Evolutionary conservation across 2,329 filamentous ascomycete genomes (phyloP), one percentile per base, ranked within the genome.

Genomic region (Volutella citrinella): DNA sequence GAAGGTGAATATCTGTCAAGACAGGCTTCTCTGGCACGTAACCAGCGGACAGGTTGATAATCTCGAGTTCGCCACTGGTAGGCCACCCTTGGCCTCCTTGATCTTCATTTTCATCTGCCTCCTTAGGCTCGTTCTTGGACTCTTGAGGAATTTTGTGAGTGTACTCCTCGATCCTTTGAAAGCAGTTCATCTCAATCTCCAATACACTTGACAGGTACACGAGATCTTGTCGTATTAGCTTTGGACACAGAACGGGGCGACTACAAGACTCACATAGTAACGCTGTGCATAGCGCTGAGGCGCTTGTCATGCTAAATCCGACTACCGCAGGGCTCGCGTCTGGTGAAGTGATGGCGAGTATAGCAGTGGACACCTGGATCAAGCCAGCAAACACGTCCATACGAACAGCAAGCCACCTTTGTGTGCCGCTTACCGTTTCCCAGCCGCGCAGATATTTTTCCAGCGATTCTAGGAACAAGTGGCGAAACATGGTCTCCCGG

Each of bases 231-330:
- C 6, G 11, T 13, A 17, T 27, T 13, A 30, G 21, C 7, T 23
- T 13, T 10, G 10, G 14, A 6, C 6, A 11, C 10, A 9, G 10
- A 5, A 28, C 20, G 4, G 2, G 5, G 4, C 5, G 10, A 11
- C 13, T 30, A 7, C 3, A 10, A 24, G n/a, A n/a, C 34, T 24
- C 28, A 36, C 34, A 36, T 12, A 36, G 18, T 12, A 36, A 14
- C 1, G 34, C 13, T 10, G 34, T 32, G 19, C 34, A 36, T 8
- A 36, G 25, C 11, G 34, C 19, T 3, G 16, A 32, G 6, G 34
- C 27, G 14, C 34, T 36, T 7, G 34, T 36, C 34, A 36, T 36
- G n/a, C 34, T 36, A 20, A 32, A 36, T 10, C 34, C 34, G 15
- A 36, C 24, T 8, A n/a, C 16, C 8, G 29, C 28, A 2, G 34